Percentiles rank a stretch among this genome's conserved stretches.
phyloP scores from a whole-genome alignment of 2,329 filamentous ascomycete genomes.

The Sphaerulina populicola region DNA sequence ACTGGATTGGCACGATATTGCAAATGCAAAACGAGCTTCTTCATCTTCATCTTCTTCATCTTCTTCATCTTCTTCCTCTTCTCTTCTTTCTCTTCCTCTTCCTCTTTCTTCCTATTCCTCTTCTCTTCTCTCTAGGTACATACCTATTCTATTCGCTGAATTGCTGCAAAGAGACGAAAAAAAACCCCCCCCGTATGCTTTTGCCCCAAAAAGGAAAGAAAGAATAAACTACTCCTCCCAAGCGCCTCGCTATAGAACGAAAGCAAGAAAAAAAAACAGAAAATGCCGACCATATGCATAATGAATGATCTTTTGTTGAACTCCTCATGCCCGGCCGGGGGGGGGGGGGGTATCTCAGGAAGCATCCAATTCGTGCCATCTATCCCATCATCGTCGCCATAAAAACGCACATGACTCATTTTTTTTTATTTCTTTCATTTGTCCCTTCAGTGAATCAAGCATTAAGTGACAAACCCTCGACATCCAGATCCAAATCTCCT shows the following conservation, averaged over 20 bases:
- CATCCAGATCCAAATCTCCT: conserved; percentile 40
- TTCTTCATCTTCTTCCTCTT: too few species aligned
- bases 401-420: neutral
- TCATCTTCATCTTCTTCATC: too few species aligned
- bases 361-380: neutral
- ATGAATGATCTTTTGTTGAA: too few species aligned
- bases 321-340: neutral
- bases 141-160: neutral
- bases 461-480: conserved; percentile 36
- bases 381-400: neutral
- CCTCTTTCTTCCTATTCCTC: too few species aligned
- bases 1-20: neutral
- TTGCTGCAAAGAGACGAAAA: neutral
- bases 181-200: too few species aligned
- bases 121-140: too few species aligned
- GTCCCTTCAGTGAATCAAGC: neutral
- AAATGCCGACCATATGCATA: too few species aligned
- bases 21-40: neutral
- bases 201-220: too few species aligned
- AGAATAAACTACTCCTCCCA: neutral
- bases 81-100: too few species aligned
- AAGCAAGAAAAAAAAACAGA: neutral
- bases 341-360: neutral
- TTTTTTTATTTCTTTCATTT: too few species aligned
- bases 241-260: neutral